Evolutionary conservation across 768 basidiomycete genomes (phyloP), one percentile per base, ranked within the genome.

Genomic region (Podaxis carcinomalis): DNA sequence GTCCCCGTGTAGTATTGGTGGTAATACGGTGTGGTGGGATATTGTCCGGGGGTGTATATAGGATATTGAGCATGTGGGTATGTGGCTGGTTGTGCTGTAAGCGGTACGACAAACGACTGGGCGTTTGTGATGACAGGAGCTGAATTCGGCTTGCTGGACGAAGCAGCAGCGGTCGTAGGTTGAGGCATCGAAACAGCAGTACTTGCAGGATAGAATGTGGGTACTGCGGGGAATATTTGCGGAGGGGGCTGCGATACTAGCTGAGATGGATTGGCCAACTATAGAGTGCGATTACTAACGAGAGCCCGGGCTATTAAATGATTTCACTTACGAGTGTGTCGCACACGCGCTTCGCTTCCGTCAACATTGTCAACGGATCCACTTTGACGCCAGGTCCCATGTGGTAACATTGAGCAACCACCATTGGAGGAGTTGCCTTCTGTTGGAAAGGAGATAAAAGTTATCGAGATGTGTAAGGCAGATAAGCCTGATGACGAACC

Each of bases 361-460:
- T 80, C 3, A 93, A 80, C 83, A 93, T 87, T 57, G 75, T 74
- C 47, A 93, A 66, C 4, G 90, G 90, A 65, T 93, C 90, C 13
- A 92, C 80, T 64, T 88, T 89, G 61, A 77, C 81, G 11, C 77
- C 77, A 6, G 87, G 83, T 4, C 87, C 88, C 79, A 87, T 83
- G 64, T 88, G 85, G 69, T 92, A 93, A 67, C 87, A 90, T 70
- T 92, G 91, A 1, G 90, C 86, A 47, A 92, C 80, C 19, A 92
- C 90, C 61, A 89, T 69, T 5, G 89, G 83, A 44, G 88, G 81
- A 0, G 91, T 80, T 56, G 75, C 77, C 80, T 84, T 83, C 81
- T 82, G 66, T 53, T 56, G 37, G 54, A 51, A 32, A n/a, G 46
- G 51, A 32, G 32, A 32, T 1, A 32, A 32, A 32, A 50, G 47